Conservation (phyloP, 345 rosid species). For the Ceriops tagal region DNA sequence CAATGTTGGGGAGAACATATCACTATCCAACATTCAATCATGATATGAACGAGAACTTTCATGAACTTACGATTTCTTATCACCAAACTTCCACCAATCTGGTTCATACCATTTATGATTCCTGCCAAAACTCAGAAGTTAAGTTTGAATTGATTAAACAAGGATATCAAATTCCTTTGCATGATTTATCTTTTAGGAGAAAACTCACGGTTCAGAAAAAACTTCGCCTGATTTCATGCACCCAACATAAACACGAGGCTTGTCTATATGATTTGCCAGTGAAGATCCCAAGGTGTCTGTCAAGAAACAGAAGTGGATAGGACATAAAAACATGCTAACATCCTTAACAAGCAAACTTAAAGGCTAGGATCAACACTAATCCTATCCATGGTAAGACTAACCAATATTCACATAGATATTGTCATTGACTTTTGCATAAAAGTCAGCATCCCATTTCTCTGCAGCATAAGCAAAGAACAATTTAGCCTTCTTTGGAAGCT, state of each 20-base stretch:
- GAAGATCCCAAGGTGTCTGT: slow-evolving; percentile 68
- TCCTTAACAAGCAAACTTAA: not conserved
- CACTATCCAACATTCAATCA: no score
- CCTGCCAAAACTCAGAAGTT: slow-evolving; percentile 25
- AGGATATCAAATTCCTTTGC: not conserved
- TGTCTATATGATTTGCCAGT: slow-evolving; percentile 53
- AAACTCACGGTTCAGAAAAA: slow-evolving; percentile 69
- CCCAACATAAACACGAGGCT: slow-evolving; percentile 80
- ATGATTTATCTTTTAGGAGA: not conserved
- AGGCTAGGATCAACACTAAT: not conserved
- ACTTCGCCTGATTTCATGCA: slow-evolving; percentile 87
- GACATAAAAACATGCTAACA: not conserved
- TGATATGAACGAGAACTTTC: no score
- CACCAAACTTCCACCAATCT: slow-evolving; percentile 98
- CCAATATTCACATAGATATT: slow-evolving; percentile 71
- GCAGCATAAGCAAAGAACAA: slow-evolving; percentile 46
- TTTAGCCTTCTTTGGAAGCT: slow-evolving; percentile 48
- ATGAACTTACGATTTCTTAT: slow-evolving; percentile 60
- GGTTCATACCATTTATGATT: slow-evolving; percentile 71
- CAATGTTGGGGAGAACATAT: no score
- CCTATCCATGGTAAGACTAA: slow-evolving; percentile 8
- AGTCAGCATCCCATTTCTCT: slow-evolving; percentile 70
- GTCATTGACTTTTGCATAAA: slow-evolving; percentile 69
- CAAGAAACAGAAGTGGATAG: slow-evolving; percentile 7
- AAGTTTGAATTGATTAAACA: slow-evolving; percentile 16